Base-by-base conservation (phyloP, 768 basidiomycete species). In the Naganishia onofrii region DNA sequence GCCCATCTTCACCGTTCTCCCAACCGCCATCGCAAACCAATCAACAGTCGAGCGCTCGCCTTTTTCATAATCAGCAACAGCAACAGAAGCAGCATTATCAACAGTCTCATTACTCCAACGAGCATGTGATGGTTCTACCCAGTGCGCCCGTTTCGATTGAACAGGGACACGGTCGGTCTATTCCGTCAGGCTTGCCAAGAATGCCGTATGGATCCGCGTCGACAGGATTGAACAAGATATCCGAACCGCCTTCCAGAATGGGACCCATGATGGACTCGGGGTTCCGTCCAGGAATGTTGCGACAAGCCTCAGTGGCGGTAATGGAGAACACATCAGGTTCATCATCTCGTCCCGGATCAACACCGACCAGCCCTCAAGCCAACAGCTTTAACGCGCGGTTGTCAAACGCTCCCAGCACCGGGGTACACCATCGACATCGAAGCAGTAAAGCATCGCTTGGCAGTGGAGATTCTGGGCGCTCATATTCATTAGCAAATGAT, bases 271-370 rank as follows among this genome's bases (percentile, higher is more conserved):
- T 65, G 70, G 69, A 48, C 66, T 63, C 44, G 70, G 57, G 34
- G n/a, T 29, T 31, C 19, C 69, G 79, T 44, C 79, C 78, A 19
- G 72, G 76, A 0, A 84, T 86, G 44, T 86, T 87, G 17, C 81
- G 86, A n/a, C 84, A 86, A 66, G 85, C 85, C 10, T 86, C 85
- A 4, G 84, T 86, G 3, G 83, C 85, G 3, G 83, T 86, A 15
- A 84, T 87, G 84, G 87, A 88, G 64, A 76, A 78, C 1, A 52
- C 77, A 44, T 72, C 51, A 46, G 26, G 71, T 4, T 65, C 68
- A 23, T 56, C 71, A 7, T 54, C 53, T 26, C 29, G 21, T 17
- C 55, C 21, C 15, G 53, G 26, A 31, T 56, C 38, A 9, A 28
- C 23, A 13, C 60, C 60, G 1, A 29, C 15, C 12, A 63, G 38